Evolutionary conservation across 2,329 filamentous ascomycete genomes (phyloP), one percentile per base, ranked within the genome.

Genomic region (Mycosphaerelloides madeirae): DNA sequence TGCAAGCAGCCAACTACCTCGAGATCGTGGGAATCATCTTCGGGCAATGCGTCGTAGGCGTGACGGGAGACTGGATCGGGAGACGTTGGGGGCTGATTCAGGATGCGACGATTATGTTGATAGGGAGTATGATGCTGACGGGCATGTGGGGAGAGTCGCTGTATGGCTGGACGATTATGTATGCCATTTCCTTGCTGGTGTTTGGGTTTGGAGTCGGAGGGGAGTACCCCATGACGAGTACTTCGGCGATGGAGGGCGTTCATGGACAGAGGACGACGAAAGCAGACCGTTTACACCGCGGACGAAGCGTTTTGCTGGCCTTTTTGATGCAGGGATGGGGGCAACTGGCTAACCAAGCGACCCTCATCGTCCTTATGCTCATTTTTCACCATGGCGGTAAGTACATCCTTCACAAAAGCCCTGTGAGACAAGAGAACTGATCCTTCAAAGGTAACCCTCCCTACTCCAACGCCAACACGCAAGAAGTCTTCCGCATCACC

Each of bases 261-360:
- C 67, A 86, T 29, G 89, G 89, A 48, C 87, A 83, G 65, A 70
- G 94, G 40, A 95, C 89, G 8, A 95, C 87, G 49, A 83, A 82
- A 50, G 87, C 95, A 44, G 89, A 95, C 65, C 87, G 89, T 63
- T 81, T 95, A 43, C 89, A 96, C 72, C 87, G 89, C 68, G 89
- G 90, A 53, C 85, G 89, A 61, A 93, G 94, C 67, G 89, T 95
- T 64, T 94, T 88, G 56, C 86, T 83, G 66, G 89, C 89, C 47
- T 95, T 95, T 73, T 70, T 95, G 68, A 95, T 96, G 90, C 89
- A 96, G 69, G 89, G 89, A 43, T 96, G 89, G 25, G 89, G 89
- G 54, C 89, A 95, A 68, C 85, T 95, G 64, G 75, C 85, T 73
- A 95, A 95, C 77, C 89, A 95, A 69, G 83, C 84, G 54, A 69